phyloP scores from a whole-genome alignment of 2,329 filamentous ascomycete species.

The Fusarium domesticum region DNA sequence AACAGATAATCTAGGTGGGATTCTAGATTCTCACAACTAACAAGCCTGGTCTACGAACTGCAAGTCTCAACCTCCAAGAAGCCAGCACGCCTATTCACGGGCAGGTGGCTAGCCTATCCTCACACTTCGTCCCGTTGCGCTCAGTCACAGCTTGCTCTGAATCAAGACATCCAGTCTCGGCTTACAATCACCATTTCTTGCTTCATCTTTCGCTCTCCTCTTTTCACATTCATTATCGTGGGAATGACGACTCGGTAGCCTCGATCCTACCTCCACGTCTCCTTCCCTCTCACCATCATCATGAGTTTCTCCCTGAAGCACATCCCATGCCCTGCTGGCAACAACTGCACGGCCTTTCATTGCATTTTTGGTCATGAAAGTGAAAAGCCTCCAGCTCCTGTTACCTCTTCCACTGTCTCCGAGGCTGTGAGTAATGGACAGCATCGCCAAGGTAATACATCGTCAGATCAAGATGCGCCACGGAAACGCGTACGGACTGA shows the following conservation, averaged over 20 bases:
- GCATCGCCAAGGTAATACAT: slow-evolving; percentile 4
- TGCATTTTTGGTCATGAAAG: slow-evolving; percentile 49
- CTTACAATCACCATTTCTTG: background rate
- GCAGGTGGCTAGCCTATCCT: background rate
- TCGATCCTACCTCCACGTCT: background rate
- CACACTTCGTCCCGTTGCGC: too few species aligned
- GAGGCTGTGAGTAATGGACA: slow-evolving; percentile 1
- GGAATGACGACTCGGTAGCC: background rate
- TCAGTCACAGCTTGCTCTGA: background rate
- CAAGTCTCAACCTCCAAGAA: background rate
- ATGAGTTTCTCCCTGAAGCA: slow-evolving; percentile 46
- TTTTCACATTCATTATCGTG: background rate
- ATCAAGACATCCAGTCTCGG: background rate
- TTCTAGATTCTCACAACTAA: too few species aligned
- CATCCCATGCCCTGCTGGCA: slow-evolving; percentile 50
- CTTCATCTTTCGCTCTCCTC: background rate
- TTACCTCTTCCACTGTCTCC: slow-evolving; percentile 2
- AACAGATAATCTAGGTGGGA: too few species aligned
- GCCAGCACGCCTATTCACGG: background rate
- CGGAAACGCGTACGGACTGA: slow-evolving; percentile 33
- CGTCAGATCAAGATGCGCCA: slow-evolving; percentile 28
- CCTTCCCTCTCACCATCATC: background rate
- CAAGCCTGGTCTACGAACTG: background rate
- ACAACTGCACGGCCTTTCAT: slow-evolving; percentile 46
- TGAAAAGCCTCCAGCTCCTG: slow-evolving; percentile 28